Evolutionary conservation across 306 rosid genomes (phyloP).

Genomic region (Mimosa bimucronata): DNA sequence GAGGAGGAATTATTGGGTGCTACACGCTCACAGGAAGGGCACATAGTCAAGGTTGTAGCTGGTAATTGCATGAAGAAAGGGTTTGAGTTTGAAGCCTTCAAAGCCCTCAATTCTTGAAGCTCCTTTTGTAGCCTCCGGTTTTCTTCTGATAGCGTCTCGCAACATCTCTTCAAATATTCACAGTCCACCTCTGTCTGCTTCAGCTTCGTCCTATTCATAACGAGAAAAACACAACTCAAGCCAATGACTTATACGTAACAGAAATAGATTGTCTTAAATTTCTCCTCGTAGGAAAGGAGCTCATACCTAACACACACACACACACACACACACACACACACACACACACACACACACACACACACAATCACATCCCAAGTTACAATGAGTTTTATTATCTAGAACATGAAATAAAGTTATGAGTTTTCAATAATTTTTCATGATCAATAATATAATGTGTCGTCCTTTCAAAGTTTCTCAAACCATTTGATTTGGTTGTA

Average conservation of each 20-base stretch:
- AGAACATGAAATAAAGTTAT: neutral
- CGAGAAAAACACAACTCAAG: neutral
- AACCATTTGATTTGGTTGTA: neutral
- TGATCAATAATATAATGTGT: neutral
- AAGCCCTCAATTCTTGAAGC: constrained; percentile 74
- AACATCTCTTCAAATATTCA: constrained; percentile 22
- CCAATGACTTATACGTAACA: neutral
- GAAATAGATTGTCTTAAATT: too few relatives aligned
- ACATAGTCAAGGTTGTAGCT: constrained; percentile 82
- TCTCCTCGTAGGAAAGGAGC: too few relatives aligned
- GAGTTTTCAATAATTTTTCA: neutral
- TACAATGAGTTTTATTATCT: neutral
- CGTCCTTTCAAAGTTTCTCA: neutral
- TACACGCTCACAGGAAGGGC: constrained; percentile 78
- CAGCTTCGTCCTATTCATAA: neutral
- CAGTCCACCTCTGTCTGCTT: constrained; percentile 4
- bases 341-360: too few relatives aligned
- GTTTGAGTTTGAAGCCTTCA: constrained; percentile 56
- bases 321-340: too few relatives aligned
- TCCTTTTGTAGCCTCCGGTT: constrained; percentile 75
- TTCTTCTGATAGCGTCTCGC: constrained; percentile 77
- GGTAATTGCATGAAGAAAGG: constrained; percentile 79
- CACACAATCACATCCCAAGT: too few relatives aligned
- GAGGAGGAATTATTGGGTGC: constrained; percentile 53
- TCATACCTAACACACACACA: too few relatives aligned